A percentile compares a stretch with the other conserved stretches of the same genome.
These are phyloP conservation scores for Acacia pycnantha DNA, from an alignment of 331 rosid species.

Conservation along the genomic window DNA sequence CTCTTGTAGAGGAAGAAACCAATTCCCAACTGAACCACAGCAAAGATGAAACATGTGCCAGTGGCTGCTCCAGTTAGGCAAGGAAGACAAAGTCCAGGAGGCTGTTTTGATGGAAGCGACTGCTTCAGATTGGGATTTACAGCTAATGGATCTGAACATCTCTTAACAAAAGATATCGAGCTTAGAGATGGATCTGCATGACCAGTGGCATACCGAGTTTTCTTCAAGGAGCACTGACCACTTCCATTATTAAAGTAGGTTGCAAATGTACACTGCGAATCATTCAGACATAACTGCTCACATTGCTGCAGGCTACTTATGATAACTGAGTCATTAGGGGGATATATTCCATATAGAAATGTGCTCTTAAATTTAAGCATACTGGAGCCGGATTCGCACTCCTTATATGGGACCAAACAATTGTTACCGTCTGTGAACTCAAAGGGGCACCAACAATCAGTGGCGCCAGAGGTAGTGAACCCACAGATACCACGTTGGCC, in stretches of 20 bases:
- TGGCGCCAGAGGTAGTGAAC: conserved; percentile 45
- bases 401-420: conserved; percentile 49
- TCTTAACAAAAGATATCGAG: conserved; percentile 64
- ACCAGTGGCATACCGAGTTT: conserved; percentile 59
- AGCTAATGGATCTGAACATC: conserved; percentile 68
- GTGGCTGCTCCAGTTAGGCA: conserved; percentile 63
- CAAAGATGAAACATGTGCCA: conserved; percentile 48
- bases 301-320: conserved; percentile 55
- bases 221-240: conserved; percentile 61
- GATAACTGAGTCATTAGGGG: conserved; percentile 46
- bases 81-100: conserved; percentile 48
- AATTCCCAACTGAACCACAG: conserved; percentile 56
- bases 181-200: conserved; percentile 60
- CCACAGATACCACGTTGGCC: conserved; percentile 63
- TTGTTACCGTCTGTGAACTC: conserved; percentile 34
- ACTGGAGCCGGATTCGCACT: conserved; percentile 43
- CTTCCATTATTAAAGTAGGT: conserved; percentile 70
- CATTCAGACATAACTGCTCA: conserved; percentile 53
- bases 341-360: conserved; percentile 63
- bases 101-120: conserved; percentile 24
- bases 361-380: conserved; percentile 42
- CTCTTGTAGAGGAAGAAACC: conserved; percentile 51
- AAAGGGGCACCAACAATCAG: conserved; percentile 65
- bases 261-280: conserved; percentile 57
- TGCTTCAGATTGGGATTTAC: conserved; percentile 46